Conservation (phyloP, 192 early-diverging fungal genomes). For the Rhizoclosmatium globosum region DNA sequence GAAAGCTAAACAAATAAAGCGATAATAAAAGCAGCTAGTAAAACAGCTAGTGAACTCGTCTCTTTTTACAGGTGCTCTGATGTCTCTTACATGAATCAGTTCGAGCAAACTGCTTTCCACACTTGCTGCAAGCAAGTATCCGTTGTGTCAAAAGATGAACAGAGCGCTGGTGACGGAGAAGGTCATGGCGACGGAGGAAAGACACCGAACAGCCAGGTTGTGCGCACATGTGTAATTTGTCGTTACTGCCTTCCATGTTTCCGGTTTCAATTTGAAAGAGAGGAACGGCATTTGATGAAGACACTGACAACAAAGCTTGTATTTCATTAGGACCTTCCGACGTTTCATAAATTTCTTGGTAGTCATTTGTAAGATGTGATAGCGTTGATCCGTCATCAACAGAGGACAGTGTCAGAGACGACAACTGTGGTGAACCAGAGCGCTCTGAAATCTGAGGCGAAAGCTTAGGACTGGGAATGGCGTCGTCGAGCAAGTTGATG, state of each 20-base stretch:
- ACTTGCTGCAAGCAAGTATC: constrained; percentile 6
- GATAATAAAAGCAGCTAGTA: not conserved
- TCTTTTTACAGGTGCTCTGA: not conserved
- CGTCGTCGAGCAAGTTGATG: not conserved
- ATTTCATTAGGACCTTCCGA: too few species aligned
- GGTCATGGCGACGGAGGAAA: constrained; percentile 12
- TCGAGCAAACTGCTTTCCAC: constrained; percentile 20
- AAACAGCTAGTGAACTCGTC: not conserved
- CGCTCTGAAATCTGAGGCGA: not conserved
- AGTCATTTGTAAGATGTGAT: not conserved
- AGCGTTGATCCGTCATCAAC: not conserved
- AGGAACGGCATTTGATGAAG: not conserved
- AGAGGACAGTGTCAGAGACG: not conserved
- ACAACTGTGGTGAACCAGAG: not conserved
- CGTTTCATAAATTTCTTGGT: not conserved
- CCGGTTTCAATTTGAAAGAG: not conserved
- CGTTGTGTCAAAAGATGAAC: constrained; percentile 1
- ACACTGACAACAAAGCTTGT: not conserved
- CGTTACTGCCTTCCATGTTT: not conserved
- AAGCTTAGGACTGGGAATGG: not conserved
- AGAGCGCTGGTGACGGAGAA: constrained; percentile 19
- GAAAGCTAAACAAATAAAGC: too few species aligned
- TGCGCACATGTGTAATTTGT: not conserved
- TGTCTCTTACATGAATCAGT: constrained; percentile 10
- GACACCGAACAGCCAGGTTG: not conserved